Evolutionary conservation across 352 stramenopile genomes (phyloP).

Genomic region (Pythium brachiatum): DNA sequence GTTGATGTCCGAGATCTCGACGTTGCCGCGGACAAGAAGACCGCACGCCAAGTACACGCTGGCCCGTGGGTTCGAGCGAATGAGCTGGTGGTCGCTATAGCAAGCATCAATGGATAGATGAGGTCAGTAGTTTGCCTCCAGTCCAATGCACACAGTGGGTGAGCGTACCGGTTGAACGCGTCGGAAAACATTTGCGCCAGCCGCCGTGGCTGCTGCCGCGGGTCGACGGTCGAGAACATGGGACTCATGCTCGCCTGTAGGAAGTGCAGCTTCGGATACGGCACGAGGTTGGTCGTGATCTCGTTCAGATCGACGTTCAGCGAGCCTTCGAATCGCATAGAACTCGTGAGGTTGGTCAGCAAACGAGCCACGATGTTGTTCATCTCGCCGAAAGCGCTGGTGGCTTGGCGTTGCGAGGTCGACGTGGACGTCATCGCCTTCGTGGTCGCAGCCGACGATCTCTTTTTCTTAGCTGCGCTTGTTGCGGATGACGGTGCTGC

Average conservation of each 20-base stretch:
- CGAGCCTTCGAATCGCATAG: slow-evolving; percentile 97
- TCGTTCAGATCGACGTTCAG: slow-evolving; percentile 99
- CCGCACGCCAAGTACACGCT: slow-evolving; percentile 86
- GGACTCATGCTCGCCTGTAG: slow-evolving; percentile 89
- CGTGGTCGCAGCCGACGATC: neutral
- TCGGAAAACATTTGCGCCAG: slow-evolving; percentile 69
- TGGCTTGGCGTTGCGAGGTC: slow-evolving; percentile 17
- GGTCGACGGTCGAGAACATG: slow-evolving; percentile 42
- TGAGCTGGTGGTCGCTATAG: slow-evolving; percentile 68
- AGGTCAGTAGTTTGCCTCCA: too few species aligned
- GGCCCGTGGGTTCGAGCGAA: slow-evolving; percentile 60
- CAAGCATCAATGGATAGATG: neutral
- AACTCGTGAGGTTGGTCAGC: slow-evolving; percentile 98
- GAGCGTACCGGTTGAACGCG: slow-evolving; percentile 52
- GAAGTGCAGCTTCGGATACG: slow-evolving; percentile 99
- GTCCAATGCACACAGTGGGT: neutral
- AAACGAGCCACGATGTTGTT: slow-evolving; percentile 98
- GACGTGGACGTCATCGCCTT: slow-evolving; percentile 2
- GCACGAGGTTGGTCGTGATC: slow-evolving; percentile 99
- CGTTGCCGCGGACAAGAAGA: slow-evolving; percentile 79
- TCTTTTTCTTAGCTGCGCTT: slow-evolving; percentile 26
- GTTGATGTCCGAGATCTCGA: slow-evolving; percentile 88
- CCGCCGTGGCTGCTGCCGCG: slow-evolving; percentile 49
- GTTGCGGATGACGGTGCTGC: slow-evolving; percentile 12
- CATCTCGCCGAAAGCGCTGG: slow-evolving; percentile 96